Evolutionary conservation across 495 filamentous ascomycete genomes (phyloP).

Genomic region (Lasiosphaeria miniovina): DNA sequence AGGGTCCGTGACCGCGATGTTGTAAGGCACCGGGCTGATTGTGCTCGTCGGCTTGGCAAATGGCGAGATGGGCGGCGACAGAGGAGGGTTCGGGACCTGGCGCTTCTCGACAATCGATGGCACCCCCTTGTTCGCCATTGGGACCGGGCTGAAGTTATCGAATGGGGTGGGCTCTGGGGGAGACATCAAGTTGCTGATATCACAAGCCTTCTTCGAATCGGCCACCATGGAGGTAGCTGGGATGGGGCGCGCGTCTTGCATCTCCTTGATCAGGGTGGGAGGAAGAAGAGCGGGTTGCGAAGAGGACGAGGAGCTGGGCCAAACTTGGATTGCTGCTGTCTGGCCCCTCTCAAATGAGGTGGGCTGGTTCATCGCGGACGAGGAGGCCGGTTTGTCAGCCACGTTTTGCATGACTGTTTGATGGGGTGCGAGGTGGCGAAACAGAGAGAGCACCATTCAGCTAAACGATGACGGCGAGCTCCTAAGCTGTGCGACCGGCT

Average conservation of each 20-base stretch:
- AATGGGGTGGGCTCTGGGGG: constrained; percentile 64
- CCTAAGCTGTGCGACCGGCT: neutral
- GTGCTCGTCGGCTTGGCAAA: constrained; percentile 41
- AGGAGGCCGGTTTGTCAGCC: constrained; percentile 20
- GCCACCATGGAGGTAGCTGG: constrained; percentile 8
- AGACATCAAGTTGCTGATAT: constrained; percentile 66
- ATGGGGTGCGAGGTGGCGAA: constrained; percentile 20
- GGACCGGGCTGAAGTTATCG: constrained; percentile 54
- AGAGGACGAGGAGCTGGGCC: constrained; percentile 8
- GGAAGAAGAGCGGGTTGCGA: constrained; percentile 3
- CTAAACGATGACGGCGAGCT: neutral
- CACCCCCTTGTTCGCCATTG: constrained; percentile 31
- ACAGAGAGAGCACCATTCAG: constrained; percentile 14
- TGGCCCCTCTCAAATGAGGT: constrained; percentile 5
- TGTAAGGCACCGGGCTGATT: constrained; percentile 43
- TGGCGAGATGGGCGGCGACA: constrained; percentile 73
- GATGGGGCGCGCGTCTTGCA: constrained; percentile 5
- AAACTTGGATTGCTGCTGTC: constrained; percentile 9
- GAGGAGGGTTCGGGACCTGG: constrained; percentile 49
- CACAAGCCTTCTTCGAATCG: constrained; percentile 31
- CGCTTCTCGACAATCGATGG: constrained; percentile 30
- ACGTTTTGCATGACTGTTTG: constrained; percentile 22
- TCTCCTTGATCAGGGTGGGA: constrained; percentile 19
- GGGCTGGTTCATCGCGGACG: constrained; percentile 15
- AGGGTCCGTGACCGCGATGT: constrained; percentile 50